Evolutionary conservation across 257 asterid species (phyloP).

Genomic region (Knoxia roxburghii): DNA sequence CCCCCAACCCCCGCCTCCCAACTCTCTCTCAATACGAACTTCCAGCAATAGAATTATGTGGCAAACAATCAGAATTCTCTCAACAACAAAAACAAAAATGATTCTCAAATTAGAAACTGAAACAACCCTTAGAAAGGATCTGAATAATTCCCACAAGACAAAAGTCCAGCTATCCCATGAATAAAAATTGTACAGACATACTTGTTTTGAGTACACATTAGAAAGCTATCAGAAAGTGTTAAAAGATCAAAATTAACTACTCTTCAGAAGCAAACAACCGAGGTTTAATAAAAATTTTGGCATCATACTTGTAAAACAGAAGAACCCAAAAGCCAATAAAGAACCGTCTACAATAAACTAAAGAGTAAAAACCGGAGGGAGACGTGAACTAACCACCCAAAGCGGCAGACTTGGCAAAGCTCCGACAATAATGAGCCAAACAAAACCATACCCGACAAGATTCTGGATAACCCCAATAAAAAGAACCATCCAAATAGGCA

Average conservation of each 20-base stretch:
- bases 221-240: too few species aligned
- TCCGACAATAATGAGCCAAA: conserved; percentile 62
- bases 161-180: neutral
- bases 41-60: neutral
- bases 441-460: conserved; percentile 77
- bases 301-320: too few species aligned
- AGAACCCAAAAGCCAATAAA: neutral
- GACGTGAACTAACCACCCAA: conserved; percentile 64
- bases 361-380: neutral
- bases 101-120: neutral
- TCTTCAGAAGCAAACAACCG: neutral
- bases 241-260: too few species aligned
- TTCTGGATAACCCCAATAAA: conserved; percentile 73
- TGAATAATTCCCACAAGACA: neutral
- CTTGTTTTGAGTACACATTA: too few species aligned
- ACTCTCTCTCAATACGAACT: too few species aligned
- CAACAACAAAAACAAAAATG: neutral
- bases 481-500: conserved; percentile 71
- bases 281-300: too few species aligned
- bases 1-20: too few species aligned
- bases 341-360: neutral
- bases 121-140: neutral
- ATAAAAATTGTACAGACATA: neutral
- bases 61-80: neutral
- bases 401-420: conserved; percentile 59